Conservation (phyloP, 805 yeast species). For the Monosporozyma siamensis region DNA sequence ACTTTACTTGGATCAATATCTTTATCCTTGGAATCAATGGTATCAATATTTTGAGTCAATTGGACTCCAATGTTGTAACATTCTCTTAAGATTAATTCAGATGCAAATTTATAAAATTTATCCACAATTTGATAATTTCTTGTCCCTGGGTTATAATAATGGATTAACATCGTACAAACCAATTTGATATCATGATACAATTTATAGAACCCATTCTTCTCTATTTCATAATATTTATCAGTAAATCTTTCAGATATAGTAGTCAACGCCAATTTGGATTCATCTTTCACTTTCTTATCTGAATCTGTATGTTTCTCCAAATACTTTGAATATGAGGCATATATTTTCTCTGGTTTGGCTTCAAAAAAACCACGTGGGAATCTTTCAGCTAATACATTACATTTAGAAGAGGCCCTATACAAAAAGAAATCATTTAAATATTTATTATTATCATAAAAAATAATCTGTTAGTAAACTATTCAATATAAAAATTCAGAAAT, state of each 20-base stretch:
- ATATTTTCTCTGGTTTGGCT: slow-evolving; percentile 34
- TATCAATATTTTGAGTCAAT: slow-evolving; percentile 12
- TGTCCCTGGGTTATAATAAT: slow-evolving; percentile 41
- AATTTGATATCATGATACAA: slow-evolving; percentile 61
- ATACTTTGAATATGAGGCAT: slow-evolving; percentile 34
- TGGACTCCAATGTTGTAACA: slow-evolving; percentile 36
- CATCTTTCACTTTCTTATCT: slow-evolving; percentile 17
- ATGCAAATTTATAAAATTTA: slow-evolving; percentile 49
- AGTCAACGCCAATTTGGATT: slow-evolving; percentile 24
- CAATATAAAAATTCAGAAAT: no score
- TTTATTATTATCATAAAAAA: no score
- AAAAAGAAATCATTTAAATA: neutral
- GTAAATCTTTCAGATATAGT: slow-evolving; percentile 38
- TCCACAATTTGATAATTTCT: slow-evolving; percentile 46
- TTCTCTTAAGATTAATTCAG: slow-evolving; percentile 58
- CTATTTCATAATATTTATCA: slow-evolving; percentile 31
- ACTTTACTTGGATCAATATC: slow-evolving; percentile 7
- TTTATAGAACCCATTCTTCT: slow-evolving; percentile 37
- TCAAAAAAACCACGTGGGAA: slow-evolving; percentile 44
- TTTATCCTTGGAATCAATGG: slow-evolving; percentile 2
- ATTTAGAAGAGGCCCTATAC: slow-evolving; percentile 22
- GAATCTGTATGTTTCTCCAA: slow-evolving; percentile 22
- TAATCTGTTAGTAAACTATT: neutral
- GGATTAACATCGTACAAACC: slow-evolving; percentile 41
- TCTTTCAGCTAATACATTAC: slow-evolving; percentile 25